Evolutionary conservation across 1,284 basidiomycete species (phyloP).

Genomic region (Phellopilus nigrolimitatus): DNA sequence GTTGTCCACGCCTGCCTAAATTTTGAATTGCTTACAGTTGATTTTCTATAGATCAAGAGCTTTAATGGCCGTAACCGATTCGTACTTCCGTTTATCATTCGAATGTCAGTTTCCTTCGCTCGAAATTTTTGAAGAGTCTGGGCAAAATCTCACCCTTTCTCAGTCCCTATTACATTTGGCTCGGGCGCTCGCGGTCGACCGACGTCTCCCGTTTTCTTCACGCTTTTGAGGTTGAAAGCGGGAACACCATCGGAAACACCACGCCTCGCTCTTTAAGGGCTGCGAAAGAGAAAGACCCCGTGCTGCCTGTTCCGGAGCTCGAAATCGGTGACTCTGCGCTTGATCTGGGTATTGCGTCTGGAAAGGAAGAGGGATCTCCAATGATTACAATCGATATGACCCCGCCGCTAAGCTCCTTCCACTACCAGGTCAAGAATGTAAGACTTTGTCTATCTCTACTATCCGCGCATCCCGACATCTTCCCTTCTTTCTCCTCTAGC

Average conservation of each 20-base stretch:
- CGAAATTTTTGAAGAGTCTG: neutral
- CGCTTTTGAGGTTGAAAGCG: slow-evolving; percentile 69
- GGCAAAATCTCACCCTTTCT: slow-evolving; percentile 1
- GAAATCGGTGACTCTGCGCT: slow-evolving; percentile 40
- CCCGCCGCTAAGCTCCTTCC: slow-evolving; percentile 66
- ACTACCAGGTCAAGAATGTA: slow-evolving; percentile 65
- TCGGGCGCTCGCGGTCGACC: slow-evolving; percentile 65
- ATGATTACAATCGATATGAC: slow-evolving; percentile 40
- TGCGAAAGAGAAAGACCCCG: slow-evolving; percentile 30
- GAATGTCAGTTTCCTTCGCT: slow-evolving; percentile 40
- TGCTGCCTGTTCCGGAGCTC: slow-evolving; percentile 30
- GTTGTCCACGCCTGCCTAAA: slow-evolving; percentile 10
- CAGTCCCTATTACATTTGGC: slow-evolving; percentile 74
- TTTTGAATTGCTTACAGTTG: slow-evolving; percentile 3
- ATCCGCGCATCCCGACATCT: slow-evolving; percentile 10
- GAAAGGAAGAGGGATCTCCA: slow-evolving; percentile 20
- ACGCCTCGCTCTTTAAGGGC: slow-evolving; percentile 36
- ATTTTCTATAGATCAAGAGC: slow-evolving; percentile 44
- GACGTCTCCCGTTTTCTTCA: slow-evolving; percentile 57
- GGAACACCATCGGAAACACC: slow-evolving; percentile 57
- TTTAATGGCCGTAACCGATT: slow-evolving; percentile 76
- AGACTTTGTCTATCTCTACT: slow-evolving; percentile 19
- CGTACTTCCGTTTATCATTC: slow-evolving; percentile 62
- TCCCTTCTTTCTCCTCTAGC: slow-evolving; percentile 31
- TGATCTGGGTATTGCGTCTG: slow-evolving; percentile 24